Conservation (phyloP, 257 asterid genomes). For the Eucommia ulmoides region DNA sequence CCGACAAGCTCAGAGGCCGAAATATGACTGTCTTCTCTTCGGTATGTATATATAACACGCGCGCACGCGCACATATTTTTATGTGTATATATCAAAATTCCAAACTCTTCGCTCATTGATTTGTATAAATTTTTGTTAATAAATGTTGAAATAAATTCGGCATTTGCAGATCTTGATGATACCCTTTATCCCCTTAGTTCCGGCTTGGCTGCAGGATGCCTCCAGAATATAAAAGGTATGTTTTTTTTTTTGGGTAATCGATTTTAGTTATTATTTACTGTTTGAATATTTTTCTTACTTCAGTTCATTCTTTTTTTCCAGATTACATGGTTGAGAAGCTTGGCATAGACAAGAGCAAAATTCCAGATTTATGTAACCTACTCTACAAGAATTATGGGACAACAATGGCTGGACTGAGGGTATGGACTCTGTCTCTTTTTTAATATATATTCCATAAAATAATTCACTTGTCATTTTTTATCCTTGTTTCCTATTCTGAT, state of each 20-base stretch:
- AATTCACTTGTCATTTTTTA: too few species aligned
- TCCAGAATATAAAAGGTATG: constrained; percentile 67
- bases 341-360: constrained; percentile 59
- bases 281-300: too few species aligned
- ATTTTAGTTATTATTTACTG: too few species aligned
- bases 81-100: too few species aligned
- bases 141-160: too few species aligned
- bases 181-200: constrained; percentile 84
- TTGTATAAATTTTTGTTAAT: not conserved
- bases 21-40: constrained; percentile 90
- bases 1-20: constrained; percentile 57
- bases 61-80: too few species aligned
- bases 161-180: constrained; percentile 83
- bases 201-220: constrained; percentile 59
- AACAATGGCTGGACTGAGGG: constrained; percentile 99
- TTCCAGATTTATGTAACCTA: constrained; percentile 47
- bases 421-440: constrained; percentile 13
- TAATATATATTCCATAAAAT: too few species aligned
- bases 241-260: not conserved
- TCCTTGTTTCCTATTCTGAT: not conserved
- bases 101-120: not conserved
- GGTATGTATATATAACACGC: constrained; percentile 28
- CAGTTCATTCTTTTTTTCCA: too few species aligned
- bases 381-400: constrained; percentile 87
- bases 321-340: constrained; percentile 79